Conservation (phyloP, 1,284 basidiomycete species). For the Rhodotorula sp. region DNA sequence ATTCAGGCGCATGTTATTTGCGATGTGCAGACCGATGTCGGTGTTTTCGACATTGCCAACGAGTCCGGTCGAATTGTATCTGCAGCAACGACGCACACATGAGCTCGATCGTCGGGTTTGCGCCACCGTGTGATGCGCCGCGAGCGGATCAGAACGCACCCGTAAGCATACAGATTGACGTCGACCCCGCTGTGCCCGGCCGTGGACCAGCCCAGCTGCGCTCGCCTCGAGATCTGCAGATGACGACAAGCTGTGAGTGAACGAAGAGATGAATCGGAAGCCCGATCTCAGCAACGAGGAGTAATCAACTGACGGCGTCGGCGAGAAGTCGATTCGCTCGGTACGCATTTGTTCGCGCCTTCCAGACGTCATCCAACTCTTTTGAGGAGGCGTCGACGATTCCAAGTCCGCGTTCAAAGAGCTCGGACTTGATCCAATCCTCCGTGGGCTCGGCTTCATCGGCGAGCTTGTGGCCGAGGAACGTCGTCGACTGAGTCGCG, state of each 20-base stretch:
- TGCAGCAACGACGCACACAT: neutral
- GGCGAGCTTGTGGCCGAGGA: constrained; percentile 40
- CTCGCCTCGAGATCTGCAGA: constrained; percentile 44
- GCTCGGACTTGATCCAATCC: constrained; percentile 35
- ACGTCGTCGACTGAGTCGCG: constrained; percentile 48
- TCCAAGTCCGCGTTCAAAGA: constrained; percentile 43
- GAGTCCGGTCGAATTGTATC: constrained; percentile 40
- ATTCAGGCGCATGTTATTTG: constrained; percentile 19
- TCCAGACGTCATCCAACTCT: constrained; percentile 46
- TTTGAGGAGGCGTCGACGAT: constrained; percentile 42
- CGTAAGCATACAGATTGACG: constrained; percentile 50
- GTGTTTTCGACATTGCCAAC: constrained; percentile 51
- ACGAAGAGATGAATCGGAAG: too few species aligned
- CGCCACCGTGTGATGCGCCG: too few species aligned
- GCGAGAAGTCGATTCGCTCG: constrained; percentile 38
- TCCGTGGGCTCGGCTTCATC: constrained; percentile 26
- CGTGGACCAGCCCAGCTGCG: constrained; percentile 51
- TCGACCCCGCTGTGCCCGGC: constrained; percentile 52
- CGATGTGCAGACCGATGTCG: constrained; percentile 39
- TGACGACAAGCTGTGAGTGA: neutral
- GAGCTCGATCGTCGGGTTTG: neutral
- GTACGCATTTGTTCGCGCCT: constrained; percentile 32
- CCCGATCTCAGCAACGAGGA: neutral
- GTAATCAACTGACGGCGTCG: constrained; percentile 40
- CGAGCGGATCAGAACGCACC: constrained; percentile 17